These are phyloP conservation scores for Myxozyma monticola DNA, from an alignment of 805 yeast species.

Conservation along the genomic window DNA sequence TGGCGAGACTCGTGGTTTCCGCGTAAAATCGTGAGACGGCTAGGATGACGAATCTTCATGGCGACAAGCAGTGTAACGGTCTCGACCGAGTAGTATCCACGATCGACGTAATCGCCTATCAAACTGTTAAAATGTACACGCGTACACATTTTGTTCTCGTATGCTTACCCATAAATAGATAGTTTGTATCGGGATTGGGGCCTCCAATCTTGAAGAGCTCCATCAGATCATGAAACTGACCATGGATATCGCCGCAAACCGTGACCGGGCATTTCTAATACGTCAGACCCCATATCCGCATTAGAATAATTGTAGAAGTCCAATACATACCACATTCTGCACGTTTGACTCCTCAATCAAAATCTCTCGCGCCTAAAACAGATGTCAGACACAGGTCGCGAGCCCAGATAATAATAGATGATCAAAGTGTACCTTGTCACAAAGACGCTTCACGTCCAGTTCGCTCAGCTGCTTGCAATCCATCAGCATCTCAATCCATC, in stretches of 20 bases:
- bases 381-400: conserved; percentile 9
- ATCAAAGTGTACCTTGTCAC: conserved; percentile 61
- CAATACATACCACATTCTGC: conserved; percentile 66
- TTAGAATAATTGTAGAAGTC: background rate
- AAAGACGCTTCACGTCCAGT: conserved; percentile 72
- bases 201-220: conserved; percentile 93
- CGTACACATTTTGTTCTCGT: background rate
- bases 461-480: conserved; percentile 81
- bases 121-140: background rate
- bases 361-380: conserved; percentile 61
- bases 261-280: conserved; percentile 79
- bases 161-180: conserved; percentile 64
- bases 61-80: conserved; percentile 86
- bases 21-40: conserved; percentile 85
- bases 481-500: conserved; percentile 79
- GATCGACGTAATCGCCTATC: conserved; percentile 78
- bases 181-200: conserved; percentile 87
- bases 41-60: conserved; percentile 89
- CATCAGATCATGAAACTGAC: conserved; percentile 93
- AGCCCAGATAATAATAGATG: too few relatives aligned
- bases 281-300: background rate
- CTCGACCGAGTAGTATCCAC: conserved; percentile 86
- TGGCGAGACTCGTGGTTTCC: conserved; percentile 96
- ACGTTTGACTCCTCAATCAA: conserved; percentile 84
- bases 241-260: conserved; percentile 89